Conservation (phyloP, 1,284 basidiomycete genomes). For the Microbotryum silenes-acaulis region DNA sequence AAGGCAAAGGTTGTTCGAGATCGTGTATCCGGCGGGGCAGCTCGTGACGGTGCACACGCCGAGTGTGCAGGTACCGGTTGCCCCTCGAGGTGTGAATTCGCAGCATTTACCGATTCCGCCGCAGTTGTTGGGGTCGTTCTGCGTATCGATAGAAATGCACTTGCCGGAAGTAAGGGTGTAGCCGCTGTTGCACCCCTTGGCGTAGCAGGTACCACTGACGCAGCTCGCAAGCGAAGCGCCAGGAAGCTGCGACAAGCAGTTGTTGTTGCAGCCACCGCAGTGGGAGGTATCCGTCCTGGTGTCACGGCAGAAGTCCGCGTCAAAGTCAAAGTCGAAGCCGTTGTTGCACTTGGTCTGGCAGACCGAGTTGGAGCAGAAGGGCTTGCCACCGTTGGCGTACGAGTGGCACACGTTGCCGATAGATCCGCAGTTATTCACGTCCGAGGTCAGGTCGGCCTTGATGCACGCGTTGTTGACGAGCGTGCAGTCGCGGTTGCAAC, state of each 20-base stretch:
- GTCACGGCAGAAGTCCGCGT: conserved; percentile 16
- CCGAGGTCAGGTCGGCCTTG: not conserved
- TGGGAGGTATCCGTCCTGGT: conserved; percentile 16
- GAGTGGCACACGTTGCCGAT: conserved; percentile 15
- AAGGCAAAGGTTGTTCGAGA: conserved; percentile 8
- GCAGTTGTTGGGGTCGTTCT: conserved; percentile 1
- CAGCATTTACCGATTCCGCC: conserved; percentile 6
- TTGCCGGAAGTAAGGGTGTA: conserved; percentile 29
- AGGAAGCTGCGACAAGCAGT: not conserved
- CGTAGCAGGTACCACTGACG: conserved; percentile 1
- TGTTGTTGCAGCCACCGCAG: conserved; percentile 5
- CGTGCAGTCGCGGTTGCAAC: conserved; percentile 16
- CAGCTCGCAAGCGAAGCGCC: not conserved
- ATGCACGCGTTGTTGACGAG: not conserved
- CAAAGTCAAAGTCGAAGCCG: conserved; percentile 20
- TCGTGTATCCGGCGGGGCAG: conserved; percentile 10
- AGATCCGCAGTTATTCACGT: conserved; percentile 23
- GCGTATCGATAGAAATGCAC: conserved; percentile 18
- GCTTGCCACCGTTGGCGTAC: conserved; percentile 17
- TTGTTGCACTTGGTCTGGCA: conserved; percentile 15
- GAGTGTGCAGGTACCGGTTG: conserved; percentile 2
- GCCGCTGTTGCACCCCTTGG: conserved; percentile 38
- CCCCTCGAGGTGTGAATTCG: conserved; percentile 3
- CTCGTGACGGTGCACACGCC: conserved; percentile 6
- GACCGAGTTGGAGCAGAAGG: conserved; percentile 10